Percentiles rank a stretch among this genome's conserved stretches.
Conservation (phyloP, 441 rosid species). For the Syzygium syzygioides region DNA sequence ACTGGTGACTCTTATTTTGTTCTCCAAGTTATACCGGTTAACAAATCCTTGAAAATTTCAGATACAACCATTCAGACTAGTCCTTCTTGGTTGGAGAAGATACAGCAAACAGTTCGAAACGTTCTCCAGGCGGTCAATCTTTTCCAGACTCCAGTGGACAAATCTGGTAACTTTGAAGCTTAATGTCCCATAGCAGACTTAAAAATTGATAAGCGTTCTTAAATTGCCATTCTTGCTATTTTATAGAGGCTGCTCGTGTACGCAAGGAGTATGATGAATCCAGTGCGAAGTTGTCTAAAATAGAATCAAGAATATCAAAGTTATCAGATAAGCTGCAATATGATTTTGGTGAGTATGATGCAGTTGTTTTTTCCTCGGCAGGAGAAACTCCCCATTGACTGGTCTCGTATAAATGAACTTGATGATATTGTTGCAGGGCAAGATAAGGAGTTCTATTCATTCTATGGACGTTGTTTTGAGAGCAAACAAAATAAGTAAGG, state of each 20-base stretch:
- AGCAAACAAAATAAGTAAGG: slow-evolving; percentile 83
- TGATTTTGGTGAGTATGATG: slow-evolving; percentile 68
- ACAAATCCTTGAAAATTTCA: slow-evolving; percentile 6
- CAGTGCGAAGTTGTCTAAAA: slow-evolving; percentile 65
- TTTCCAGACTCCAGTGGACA: slow-evolving; percentile 72
- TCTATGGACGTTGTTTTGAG: slow-evolving; percentile 77
- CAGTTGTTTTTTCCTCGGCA: background rate
- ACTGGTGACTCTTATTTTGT: background rate
- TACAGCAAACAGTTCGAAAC: slow-evolving; percentile 57
- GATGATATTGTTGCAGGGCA: slow-evolving; percentile 41
- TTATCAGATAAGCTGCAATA: slow-evolving; percentile 72
- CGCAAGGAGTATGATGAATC: slow-evolving; percentile 92
- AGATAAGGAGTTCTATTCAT: slow-evolving; percentile 93
- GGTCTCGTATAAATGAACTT: background rate
- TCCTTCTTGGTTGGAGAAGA: slow-evolving; percentile 89
- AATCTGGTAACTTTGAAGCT: slow-evolving; percentile 41
- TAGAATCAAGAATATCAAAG: slow-evolving; percentile 84
- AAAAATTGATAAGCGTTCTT: background rate
- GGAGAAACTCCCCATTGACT: background rate
- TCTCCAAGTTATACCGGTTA: background rate
- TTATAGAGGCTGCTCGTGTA: slow-evolving; percentile 62
- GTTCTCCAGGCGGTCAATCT: slow-evolving; percentile 70
- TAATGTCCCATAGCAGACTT: background rate
- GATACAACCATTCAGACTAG: slow-evolving; percentile 40
- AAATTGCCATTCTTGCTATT: slow-evolving; percentile 4